Evolutionary conservation across 495 filamentous ascomycete genomes (phyloP).

Genomic region (Rusavskia elegans): DNA sequence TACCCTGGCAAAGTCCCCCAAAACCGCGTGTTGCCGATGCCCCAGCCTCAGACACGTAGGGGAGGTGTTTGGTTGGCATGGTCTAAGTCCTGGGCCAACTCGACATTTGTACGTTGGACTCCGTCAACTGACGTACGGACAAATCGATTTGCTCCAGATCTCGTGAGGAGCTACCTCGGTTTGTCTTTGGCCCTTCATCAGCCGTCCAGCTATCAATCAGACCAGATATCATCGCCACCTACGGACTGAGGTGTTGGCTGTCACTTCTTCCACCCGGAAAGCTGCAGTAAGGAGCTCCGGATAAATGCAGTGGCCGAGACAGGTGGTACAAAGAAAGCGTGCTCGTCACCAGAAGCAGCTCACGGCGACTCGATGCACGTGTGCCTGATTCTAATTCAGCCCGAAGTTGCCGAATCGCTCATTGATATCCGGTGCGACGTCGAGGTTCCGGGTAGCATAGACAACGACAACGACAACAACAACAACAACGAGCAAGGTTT

Average conservation of each 20-base stretch:
- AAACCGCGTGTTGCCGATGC: conserved; percentile 4
- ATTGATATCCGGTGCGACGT: too few species aligned
- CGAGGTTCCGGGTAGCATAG: not conserved
- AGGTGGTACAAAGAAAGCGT: conserved; percentile 10
- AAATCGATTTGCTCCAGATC: not conserved
- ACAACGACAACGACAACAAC: not conserved
- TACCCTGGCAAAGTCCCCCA: conserved; percentile 1
- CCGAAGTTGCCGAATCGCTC: not conserved
- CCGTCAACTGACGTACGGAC: not conserved
- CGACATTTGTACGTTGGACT: not conserved
- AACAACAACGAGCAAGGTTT: not conserved
- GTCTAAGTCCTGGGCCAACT: not conserved
- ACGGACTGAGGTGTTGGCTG: not conserved
- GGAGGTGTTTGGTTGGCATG: not conserved
- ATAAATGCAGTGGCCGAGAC: conserved; percentile 7
- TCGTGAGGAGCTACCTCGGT: not conserved
- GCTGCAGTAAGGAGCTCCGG: conserved; percentile 9
- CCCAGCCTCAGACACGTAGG: conserved; percentile 6
- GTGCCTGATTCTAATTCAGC: conserved; percentile 9
- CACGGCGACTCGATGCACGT: conserved; percentile 13
- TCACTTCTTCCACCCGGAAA: conserved; percentile 6
- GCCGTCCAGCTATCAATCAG: not conserved
- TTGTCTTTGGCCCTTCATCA: not conserved
- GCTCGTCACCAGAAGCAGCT: not conserved
- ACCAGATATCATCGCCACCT: not conserved